Base-by-base conservation (phyloP, 106 monocot genomes). In the Acanthochlamys bracteata region DNA sequence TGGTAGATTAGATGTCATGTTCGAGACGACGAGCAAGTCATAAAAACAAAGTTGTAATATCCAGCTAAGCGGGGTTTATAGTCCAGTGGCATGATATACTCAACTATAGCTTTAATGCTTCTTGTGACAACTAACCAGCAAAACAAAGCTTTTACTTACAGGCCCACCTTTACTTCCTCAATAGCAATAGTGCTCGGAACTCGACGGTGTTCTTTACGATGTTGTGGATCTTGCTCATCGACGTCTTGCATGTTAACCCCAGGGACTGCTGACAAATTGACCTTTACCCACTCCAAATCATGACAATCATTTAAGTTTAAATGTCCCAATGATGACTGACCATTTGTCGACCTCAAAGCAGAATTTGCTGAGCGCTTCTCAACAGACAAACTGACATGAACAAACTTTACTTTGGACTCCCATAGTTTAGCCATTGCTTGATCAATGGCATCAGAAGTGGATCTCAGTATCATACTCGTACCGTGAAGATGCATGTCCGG, bases 111-210 rank as follows among this genome's bases (percentile, higher is more conserved):
- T n/a, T n/a, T n/a, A n/a, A n/a, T n/a, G n/a, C n/a, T n/a, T n/a
- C n/a, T n/a, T n/a, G n/a, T n/a, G 41, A 62, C 17, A 17, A 21
- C n/a, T n/a, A 56, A 15, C 64, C 64, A 69, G 64, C 16, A 9
- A 45, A 33, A 67, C 49, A 45, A 73, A 9, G 43, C 43, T 45
- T 61, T 43, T 70, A 85, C 65, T 82, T 76, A 75, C 64, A 77
- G 73, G 78, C 85, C 64, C 80, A 98, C 98, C 98, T 98, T 98
- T 79, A 98, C 92, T 98, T 98, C 98, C 88, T 92, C 98, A 16
- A 98, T 92, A 55, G 98, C 98, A 85, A 98, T 86, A 55, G 98
- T 98, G 66, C 98, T 98, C 42, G 98, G 98, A 77, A 98, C 79
- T 45, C 98, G 82, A 10, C 98, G 92, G 77, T 98, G 98, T n/a